These are phyloP conservation scores for Sugiyamaella paludigena DNA, from an alignment of 1,139 yeast species.

Conservation along the genomic window DNA sequence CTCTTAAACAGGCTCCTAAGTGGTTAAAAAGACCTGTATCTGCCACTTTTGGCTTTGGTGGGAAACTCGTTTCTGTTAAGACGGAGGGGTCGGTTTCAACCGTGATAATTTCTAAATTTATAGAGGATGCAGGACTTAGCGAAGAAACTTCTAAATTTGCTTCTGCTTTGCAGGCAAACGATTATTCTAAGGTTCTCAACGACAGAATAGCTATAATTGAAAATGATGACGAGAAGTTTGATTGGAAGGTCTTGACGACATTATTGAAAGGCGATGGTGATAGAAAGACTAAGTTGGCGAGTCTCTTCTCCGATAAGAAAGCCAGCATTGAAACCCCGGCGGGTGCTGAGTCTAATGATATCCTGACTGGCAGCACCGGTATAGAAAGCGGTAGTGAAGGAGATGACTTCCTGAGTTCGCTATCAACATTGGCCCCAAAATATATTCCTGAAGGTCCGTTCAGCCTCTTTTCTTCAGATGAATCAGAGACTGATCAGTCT, in stretches of 20 bases:
- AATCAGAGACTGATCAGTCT: slow-evolving; percentile 45
- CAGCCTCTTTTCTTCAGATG: slow-evolving; percentile 40
- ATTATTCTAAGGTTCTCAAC: slow-evolving; percentile 20
- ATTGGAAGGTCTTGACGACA: slow-evolving; percentile 72
- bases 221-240: slow-evolving; percentile 52
- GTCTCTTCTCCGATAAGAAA: slow-evolving; percentile 14
- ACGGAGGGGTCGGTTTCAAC: slow-evolving; percentile 40
- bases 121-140: slow-evolving; percentile 39
- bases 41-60: slow-evolving; percentile 91
- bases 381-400: slow-evolving; percentile 34
- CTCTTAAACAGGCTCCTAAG: slow-evolving; percentile 74
- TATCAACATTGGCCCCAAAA: slow-evolving; percentile 23
- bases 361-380: too few species aligned
- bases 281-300: slow-evolving; percentile 19
- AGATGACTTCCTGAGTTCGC: slow-evolving; percentile 36
- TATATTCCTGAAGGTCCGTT: slow-evolving; percentile 46
- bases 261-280: slow-evolving; percentile 38
- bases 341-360: slow-evolving; percentile 24
- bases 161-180: slow-evolving; percentile 53
- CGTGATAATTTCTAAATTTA: slow-evolving; percentile 52
- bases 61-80: slow-evolving; percentile 66
- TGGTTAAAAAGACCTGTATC: slow-evolving; percentile 81
- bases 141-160: slow-evolving; percentile 47
- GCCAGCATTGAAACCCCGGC: slow-evolving; percentile 10
- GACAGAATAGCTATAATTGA: slow-evolving; percentile 29